Base-by-base conservation (phyloP, 352 stramenopile genomes). In the Globisporangium mamillatum region DNA sequence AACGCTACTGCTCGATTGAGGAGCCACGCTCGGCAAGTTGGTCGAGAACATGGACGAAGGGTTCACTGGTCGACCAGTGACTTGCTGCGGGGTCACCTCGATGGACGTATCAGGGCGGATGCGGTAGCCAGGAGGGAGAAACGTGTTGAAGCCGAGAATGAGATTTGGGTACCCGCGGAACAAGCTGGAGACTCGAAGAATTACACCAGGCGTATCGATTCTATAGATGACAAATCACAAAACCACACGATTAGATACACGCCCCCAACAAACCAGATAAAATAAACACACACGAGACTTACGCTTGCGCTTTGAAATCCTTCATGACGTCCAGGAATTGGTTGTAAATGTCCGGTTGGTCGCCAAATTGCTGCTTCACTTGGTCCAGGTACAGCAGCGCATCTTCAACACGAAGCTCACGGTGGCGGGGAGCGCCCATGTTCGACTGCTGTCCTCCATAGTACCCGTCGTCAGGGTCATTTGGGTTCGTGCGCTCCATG, bases 251-350 rank as follows among this genome's bases (percentile, higher is more conserved):
- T 22, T 14, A 36, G 6, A 18, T 36, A 4, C 54, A 57, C 22
- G 60, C 16, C 16, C 27, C 24, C 41, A 27, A 60, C 9, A 66
- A 46, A 8, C 29, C n/a, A 27, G 32, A 3, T 46, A 46, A n/a
- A n/a, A 54, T 25, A 54, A n/a, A 32, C 5, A 67, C 24, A 32
- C 7, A n/a, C 25, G 18, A 14, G n/a, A 50, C 56, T 62, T 38
- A 85, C 52, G 90, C 91, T 75, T 99, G 96, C 3, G 97, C 97
- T 74, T 99, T 99, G 77, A 99, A 99, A 52, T 99, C 98, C 87
- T 99, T 99, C 98, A 99, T 99, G 66, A 99, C 99, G 75, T 99
- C 98, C 55, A 99, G 78, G 72, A 99, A 99, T 77, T 99, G 97
- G 84, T 99, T 99, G 92, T 99, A 99, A 50, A 99, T 99, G 70